Conservation (phyloP, 441 rosid species). For the Theobroma grandiflorum region DNA sequence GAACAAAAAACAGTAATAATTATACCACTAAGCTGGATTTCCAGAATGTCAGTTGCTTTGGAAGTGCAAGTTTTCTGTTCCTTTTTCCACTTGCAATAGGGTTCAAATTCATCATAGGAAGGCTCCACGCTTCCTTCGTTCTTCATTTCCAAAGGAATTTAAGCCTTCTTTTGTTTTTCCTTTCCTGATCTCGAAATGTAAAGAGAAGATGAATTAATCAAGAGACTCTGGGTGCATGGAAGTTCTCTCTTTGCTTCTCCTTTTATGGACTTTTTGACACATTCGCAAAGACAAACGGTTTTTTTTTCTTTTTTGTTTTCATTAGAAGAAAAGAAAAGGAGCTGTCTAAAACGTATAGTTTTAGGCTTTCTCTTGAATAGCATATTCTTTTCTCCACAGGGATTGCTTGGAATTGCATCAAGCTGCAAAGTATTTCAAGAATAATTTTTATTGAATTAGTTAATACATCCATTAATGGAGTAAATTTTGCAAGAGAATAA, state of each 20-base stretch:
- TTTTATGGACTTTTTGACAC: background rate
- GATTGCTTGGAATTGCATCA: background rate
- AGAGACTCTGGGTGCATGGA: background rate
- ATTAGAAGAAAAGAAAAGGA: background rate
- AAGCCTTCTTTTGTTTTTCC: background rate
- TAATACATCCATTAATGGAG: no score
- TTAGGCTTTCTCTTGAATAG: background rate
- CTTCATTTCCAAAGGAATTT: constrained; percentile 12
- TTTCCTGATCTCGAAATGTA: background rate
- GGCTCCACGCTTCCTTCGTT: background rate
- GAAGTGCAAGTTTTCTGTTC: background rate
- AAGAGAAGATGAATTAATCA: background rate
- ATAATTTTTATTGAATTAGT: background rate
- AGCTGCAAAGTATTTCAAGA: background rate
- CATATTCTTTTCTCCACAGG: background rate
- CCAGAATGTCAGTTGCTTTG: background rate
- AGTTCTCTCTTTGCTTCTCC: background rate
- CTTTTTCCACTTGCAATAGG: constrained; percentile 12
- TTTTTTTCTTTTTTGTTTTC: background rate
- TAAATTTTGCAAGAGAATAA: no score
- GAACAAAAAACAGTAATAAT: background rate
- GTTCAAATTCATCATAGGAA: constrained; percentile 10
- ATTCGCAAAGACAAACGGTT: background rate
- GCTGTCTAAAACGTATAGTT: no score
- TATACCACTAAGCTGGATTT: background rate